These are phyloP conservation scores for Crithidia thermophila DNA, from an alignment of 208 protist genomes.

Conservation along the genomic window DNA sequence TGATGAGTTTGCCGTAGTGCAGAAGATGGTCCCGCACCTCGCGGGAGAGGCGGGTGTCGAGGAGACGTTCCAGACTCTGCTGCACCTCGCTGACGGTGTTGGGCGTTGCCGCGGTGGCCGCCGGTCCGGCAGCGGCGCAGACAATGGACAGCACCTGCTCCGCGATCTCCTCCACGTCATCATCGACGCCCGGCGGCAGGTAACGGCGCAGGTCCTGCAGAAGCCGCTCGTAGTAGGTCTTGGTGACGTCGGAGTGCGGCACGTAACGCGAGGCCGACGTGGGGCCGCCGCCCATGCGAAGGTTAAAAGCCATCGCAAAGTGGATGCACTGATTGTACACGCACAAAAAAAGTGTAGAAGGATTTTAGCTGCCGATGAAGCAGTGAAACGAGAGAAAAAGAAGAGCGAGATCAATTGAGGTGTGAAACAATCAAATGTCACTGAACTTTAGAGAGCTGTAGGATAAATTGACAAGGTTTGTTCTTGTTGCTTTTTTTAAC, in stretches of 20 bases:
- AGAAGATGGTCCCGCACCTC: conserved; percentile 69
- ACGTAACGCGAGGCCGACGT: conserved; percentile 54
- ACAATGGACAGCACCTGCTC: conserved; percentile 78
- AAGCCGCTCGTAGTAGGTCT: conserved; percentile 79
- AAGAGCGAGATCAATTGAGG: no score
- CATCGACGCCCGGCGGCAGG: conserved; percentile 76
- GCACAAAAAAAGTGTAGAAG: no score
- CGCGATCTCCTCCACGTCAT: conserved; percentile 79
- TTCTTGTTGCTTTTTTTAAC: no score
- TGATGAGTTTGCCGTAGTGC: conserved; percentile 78
- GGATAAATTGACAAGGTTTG: no score
- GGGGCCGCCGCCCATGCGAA: conserved; percentile 4
- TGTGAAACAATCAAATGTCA: no score
- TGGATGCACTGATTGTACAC: no score
- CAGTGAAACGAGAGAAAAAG: no score
- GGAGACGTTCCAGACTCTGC: conserved; percentile 59
- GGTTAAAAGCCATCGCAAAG: conserved; percentile 32
- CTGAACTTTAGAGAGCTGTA: no score
- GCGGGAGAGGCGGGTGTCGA: conserved; percentile 66
- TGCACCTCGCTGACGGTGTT: conserved; percentile 51
- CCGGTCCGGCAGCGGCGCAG: conserved; percentile 31
- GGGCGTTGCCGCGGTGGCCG: conserved; percentile 12
- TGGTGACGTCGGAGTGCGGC: conserved; percentile 75
- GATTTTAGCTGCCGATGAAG: no score
- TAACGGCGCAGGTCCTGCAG: conserved; percentile 77